Base-by-base conservation (phyloP, 129 eudicot genomes). In the Saussurea involucrata region DNA sequence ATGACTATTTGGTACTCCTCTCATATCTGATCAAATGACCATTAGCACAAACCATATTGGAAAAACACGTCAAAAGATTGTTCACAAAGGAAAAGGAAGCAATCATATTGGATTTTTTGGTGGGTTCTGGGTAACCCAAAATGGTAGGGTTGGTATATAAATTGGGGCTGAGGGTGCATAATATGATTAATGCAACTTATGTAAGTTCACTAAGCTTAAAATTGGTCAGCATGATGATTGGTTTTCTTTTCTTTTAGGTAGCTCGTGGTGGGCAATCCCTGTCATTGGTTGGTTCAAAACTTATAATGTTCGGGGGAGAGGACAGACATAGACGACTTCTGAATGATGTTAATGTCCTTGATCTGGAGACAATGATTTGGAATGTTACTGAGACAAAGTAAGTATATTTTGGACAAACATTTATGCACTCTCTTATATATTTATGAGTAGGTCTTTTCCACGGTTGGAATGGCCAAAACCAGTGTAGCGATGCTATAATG, bases 221-320 rank as follows among this genome's bases (percentile, higher is more conserved):
- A 55, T 69, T 22, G 71, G 69, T 78, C 61, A 27, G 34, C 49
- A 37, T 79, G 57, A 21, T 84, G n/a, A 46, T 58, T 31, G 60
- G 61, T 63, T n/a, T 31, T 11, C 27, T 42, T 74, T 44, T 74
- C 65, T 57, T 76, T 58, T 60, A 95, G 98, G 89, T 91, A 81
- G 90, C 96, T 81, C 92, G 98, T 60, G 87, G 86, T 84, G 98
- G 98, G 72, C 96, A 95, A 70, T 95, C 98, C 31, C 85, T 91
- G 63, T 81, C 98, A 20, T 68, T 89, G 82, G 84, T 91, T 74
- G 97, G 98, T 44, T 87, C 96, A 44, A 95, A 84, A 82, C 85
- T 95, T 72, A 83, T 95, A 77, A 87, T 95, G 97, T 95, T 95
- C 81, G 98, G 98, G 68, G 98, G 98, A 61, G 97, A 91, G 88